Conservation (phyloP, 148 eudicot species). For the Linanthus parryae region DNA sequence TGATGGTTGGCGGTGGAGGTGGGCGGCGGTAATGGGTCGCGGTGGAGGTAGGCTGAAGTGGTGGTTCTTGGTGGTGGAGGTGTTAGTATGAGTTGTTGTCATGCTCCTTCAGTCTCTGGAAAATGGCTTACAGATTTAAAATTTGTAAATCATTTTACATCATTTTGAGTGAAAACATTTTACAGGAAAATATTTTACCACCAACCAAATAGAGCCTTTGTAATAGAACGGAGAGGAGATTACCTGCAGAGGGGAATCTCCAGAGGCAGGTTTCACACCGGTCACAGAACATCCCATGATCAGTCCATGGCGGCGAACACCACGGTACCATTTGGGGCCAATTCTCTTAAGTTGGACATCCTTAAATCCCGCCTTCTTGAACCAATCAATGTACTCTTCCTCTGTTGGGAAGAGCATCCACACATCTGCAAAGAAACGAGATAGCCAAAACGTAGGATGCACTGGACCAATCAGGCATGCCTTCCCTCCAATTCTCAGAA, state of each 20-base stretch:
- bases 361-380: conserved; percentile 79
- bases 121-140: too few species aligned
- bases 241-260: conserved; percentile 97
- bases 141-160: too few species aligned
- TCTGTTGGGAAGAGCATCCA: conserved; percentile 99
- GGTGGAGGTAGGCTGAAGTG: too few species aligned
- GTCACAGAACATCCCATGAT: conserved; percentile 99
- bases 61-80: too few species aligned
- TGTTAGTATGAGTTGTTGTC: too few species aligned
- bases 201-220: too few species aligned
- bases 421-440: conserved; percentile 92
- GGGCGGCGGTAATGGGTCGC: too few species aligned
- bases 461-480: conserved; percentile 95
- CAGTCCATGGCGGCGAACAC: conserved; percentile 93
- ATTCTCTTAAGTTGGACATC: conserved; percentile 85
- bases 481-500: conserved; percentile 79
- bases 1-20: too few species aligned
- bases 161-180: too few species aligned
- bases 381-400: conserved; percentile 96
- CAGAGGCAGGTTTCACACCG: conserved; percentile 83
- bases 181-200: too few species aligned
- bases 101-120: too few species aligned
- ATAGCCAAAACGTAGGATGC: conserved; percentile 84
- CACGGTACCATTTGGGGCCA: conserved; percentile 97
- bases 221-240: background rate